Conservation (phyloP, 805 yeast species). For the Huiozyma sinensis region DNA sequence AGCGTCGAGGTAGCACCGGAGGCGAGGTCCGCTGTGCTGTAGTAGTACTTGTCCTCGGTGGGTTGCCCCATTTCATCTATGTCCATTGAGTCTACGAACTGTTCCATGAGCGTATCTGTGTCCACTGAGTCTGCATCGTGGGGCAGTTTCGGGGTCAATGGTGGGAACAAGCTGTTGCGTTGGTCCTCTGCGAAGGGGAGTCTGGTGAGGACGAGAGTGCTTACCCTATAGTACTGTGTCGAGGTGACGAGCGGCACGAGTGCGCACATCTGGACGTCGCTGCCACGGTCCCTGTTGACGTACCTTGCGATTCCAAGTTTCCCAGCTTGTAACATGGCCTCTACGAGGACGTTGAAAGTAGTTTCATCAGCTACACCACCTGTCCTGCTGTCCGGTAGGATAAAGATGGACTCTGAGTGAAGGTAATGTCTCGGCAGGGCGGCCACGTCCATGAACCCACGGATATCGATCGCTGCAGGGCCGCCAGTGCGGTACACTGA, state of each 20-base stretch:
- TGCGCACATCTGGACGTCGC: constrained; percentile 44
- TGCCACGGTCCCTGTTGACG: constrained; percentile 37
- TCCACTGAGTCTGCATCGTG: constrained; percentile 25
- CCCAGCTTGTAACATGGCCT: constrained; percentile 39
- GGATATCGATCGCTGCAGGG: constrained; percentile 46
- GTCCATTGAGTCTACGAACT: constrained; percentile 36
- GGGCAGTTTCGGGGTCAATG: constrained; percentile 21
- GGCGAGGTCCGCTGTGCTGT: constrained; percentile 2
- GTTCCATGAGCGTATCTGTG: constrained; percentile 34
- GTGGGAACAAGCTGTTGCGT: constrained; percentile 43
- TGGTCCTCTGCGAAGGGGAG: constrained; percentile 73
- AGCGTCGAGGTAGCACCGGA: constrained; percentile 7
- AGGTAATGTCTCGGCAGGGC: constrained; percentile 49
- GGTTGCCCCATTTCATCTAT: constrained; percentile 21
- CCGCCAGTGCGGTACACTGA: constrained; percentile 29
- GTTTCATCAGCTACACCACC: constrained; percentile 31
- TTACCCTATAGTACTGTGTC: neutral
- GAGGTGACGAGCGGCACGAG: constrained; percentile 37
- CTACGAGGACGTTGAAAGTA: constrained; percentile 39
- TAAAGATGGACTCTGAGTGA: constrained; percentile 46
- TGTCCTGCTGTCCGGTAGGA: constrained; percentile 32
- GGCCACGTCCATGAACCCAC: constrained; percentile 43
- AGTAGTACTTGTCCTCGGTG: constrained; percentile 16
- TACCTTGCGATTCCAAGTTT: constrained; percentile 51
- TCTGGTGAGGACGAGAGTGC: constrained; percentile 40